These are phyloP conservation scores for Colletotrichum brevisporum DNA, from an alignment of 2,329 filamentous ascomycete genomes.

Conservation along the genomic window DNA sequence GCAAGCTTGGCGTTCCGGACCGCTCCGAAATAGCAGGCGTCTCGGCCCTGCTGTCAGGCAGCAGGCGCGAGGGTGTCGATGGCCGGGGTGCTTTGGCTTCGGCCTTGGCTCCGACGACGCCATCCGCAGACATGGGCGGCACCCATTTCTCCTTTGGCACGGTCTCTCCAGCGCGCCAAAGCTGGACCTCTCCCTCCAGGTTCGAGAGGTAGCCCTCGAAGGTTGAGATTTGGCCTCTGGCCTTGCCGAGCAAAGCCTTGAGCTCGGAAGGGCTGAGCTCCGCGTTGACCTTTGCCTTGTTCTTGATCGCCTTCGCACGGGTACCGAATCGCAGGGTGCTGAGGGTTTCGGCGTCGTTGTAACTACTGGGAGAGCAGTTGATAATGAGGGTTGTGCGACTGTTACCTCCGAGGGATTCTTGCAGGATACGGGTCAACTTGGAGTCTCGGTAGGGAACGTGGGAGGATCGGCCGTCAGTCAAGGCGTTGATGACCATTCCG, in stretches of 20 bases:
- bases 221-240: slow-evolving; percentile 87
- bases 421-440: slow-evolving; percentile 95
- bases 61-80: slow-evolving; percentile 65
- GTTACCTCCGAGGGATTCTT: slow-evolving; percentile 98
- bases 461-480: slow-evolving; percentile 97
- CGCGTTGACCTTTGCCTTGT: slow-evolving; percentile 99
- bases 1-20: slow-evolving; percentile 87
- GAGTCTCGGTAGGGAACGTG: slow-evolving; percentile 98
- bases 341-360: slow-evolving; percentile 96
- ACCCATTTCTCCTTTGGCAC: slow-evolving; percentile 95
- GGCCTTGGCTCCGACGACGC: slow-evolving; percentile 56
- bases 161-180: slow-evolving; percentile 89
- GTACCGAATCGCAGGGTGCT: slow-evolving; percentile 95
- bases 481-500: slow-evolving; percentile 98
- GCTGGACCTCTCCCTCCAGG: slow-evolving; percentile 86
- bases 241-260: slow-evolving; percentile 93
- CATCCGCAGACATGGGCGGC: slow-evolving; percentile 71
- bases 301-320: slow-evolving; percentile 98
- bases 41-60: slow-evolving; percentile 72
- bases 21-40: slow-evolving; percentile 81
- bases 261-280: slow-evolving; percentile 96
- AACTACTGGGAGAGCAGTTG: slow-evolving; percentile 98
- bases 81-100: slow-evolving; percentile 64
- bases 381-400: slow-evolving; percentile 98
- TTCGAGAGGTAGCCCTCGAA: slow-evolving; percentile 90